phyloP scores from a whole-genome alignment of 352 stramenopile genomes.

The Phytophthora podocarpi region DNA sequence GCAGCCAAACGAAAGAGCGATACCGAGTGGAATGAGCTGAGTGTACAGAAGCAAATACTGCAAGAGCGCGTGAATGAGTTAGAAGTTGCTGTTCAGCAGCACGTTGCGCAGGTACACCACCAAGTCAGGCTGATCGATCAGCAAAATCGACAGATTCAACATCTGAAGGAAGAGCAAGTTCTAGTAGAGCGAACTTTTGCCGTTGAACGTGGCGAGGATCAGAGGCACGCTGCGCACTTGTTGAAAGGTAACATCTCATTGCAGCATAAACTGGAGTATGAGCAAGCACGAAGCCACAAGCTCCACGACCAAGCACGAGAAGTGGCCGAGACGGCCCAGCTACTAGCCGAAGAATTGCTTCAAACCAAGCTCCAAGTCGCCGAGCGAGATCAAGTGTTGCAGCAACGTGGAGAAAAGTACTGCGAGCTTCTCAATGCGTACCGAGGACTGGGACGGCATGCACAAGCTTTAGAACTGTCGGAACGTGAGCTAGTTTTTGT shows the following conservation, averaged over 20 bases:
- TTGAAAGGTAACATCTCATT: conserved; percentile 36
- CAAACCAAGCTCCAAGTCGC: conserved; percentile 1
- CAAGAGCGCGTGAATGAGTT: conserved; percentile 7
- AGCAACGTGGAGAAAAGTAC: conserved; percentile 34
- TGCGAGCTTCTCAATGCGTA: conserved; percentile 16
- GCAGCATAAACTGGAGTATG: conserved; percentile 23
- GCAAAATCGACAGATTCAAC: conserved; percentile 37
- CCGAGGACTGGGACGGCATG: conserved; percentile 18
- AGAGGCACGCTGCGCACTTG: conserved; percentile 36
- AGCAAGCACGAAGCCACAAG: neutral
- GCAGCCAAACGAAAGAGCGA: conserved; percentile 4
- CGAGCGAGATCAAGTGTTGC: conserved; percentile 3
- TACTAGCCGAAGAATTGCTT: conserved; percentile 32
- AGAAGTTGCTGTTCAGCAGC: conserved; percentile 6
- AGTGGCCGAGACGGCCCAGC: conserved; percentile 14
- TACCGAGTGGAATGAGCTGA: conserved; percentile 4
- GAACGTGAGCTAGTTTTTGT: conserved; percentile 36
- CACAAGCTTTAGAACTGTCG: conserved; percentile 36
- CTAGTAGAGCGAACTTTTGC: neutral
- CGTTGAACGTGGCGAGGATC: conserved; percentile 26
- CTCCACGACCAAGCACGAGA: conserved; percentile 6
- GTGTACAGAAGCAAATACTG: conserved; percentile 4
- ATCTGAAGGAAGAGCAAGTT: conserved; percentile 15
- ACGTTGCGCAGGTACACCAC: conserved; percentile 14
- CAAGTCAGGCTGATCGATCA: conserved; percentile 28